phyloP scores from a whole-genome alignment of 805 yeast genomes.

The Suhomyces pyralidae region DNA sequence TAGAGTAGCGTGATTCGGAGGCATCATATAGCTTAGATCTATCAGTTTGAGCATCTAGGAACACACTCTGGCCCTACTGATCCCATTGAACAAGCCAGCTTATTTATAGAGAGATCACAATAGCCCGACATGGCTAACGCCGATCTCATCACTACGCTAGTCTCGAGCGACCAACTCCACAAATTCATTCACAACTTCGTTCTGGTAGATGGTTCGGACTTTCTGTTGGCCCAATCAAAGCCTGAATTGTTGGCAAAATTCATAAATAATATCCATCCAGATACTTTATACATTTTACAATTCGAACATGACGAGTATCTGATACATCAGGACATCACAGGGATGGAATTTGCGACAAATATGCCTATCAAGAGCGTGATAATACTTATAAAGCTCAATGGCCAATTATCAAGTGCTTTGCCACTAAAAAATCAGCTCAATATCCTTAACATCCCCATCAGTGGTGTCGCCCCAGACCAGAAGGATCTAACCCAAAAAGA shows the following conservation, averaged over 20 bases:
- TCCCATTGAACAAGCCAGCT: background rate
- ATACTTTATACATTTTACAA: constrained; percentile 19
- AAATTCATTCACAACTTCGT: constrained; percentile 9
- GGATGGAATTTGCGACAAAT: constrained; percentile 6
- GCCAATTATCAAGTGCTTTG: constrained; percentile 16
- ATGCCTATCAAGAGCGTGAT: constrained; percentile 19
- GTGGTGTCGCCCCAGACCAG: background rate
- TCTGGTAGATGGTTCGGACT: constrained; percentile 4
- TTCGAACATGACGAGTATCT: constrained; percentile 7
- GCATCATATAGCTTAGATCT: background rate
- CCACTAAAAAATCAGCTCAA: constrained; percentile 33
- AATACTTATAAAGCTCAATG: constrained; percentile 45
- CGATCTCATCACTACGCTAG: background rate
- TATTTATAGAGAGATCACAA: background rate
- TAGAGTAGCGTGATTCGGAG: background rate
- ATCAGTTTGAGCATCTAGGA: background rate
- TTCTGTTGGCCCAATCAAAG: constrained; percentile 1
- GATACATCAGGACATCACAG: constrained; percentile 3
- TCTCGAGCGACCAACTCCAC: constrained; percentile 4
- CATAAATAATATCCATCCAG: constrained; percentile 17
- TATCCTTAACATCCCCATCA: constrained; percentile 31
- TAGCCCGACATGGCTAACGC: background rate
- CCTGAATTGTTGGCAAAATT: constrained; percentile 13
- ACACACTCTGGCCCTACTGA: background rate
- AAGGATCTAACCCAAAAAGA: constrained; percentile 2